phyloP scores from a whole-genome alignment of 2,329 filamentous ascomycete species.

The Colletotrichum nymphaeae region DNA sequence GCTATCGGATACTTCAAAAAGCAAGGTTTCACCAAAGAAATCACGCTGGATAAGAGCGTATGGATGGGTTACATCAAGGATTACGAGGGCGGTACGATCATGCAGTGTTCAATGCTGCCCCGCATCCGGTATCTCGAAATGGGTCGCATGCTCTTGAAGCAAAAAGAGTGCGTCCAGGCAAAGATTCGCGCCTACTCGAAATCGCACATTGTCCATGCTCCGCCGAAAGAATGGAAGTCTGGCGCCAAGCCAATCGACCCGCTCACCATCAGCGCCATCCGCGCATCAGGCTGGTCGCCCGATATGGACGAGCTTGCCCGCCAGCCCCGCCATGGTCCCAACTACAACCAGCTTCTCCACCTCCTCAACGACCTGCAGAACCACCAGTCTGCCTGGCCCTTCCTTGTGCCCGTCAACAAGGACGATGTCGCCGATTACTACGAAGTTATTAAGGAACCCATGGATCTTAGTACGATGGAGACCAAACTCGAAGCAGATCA shows the following conservation, averaged over 20 bases:
- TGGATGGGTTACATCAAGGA: slow-evolving; percentile 99
- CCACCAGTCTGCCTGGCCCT: slow-evolving; percentile 93
- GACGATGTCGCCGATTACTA: slow-evolving; percentile 99
- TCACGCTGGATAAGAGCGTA: slow-evolving; percentile 86
- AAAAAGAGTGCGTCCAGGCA: slow-evolving; percentile 93
- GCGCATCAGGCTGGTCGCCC: slow-evolving; percentile 91
- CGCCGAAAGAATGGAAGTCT: slow-evolving; percentile 87
- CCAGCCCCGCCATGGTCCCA: slow-evolving; percentile 93
- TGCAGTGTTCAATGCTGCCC: slow-evolving; percentile 98
- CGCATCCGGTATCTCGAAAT: slow-evolving; percentile 93
- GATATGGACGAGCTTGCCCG: slow-evolving; percentile 98
- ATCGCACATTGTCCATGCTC: slow-evolving; percentile 86
- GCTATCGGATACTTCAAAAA: slow-evolving; percentile 99
- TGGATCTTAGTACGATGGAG: slow-evolving; percentile 98
- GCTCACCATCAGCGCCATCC: slow-evolving; percentile 87
- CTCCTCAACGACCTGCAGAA: slow-evolving; percentile 96
- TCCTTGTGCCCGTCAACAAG: slow-evolving; percentile 90
- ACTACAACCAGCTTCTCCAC: slow-evolving; percentile 93
- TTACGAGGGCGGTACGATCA: slow-evolving; percentile 98
- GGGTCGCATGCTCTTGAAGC: slow-evolving; percentile 94
- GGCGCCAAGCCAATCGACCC: slow-evolving; percentile 83
- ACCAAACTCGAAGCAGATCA: slow-evolving; percentile 92
- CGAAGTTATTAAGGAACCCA: slow-evolving; percentile 96
- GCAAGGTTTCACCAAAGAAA: slow-evolving; percentile 98
- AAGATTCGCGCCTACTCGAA: slow-evolving; percentile 94